A percentile compares a stretch with the other conserved stretches of the same genome.
Evolutionary conservation across 2,329 filamentous ascomycete species (phyloP).

Genomic region (Pochonia chlamydosporia): DNA sequence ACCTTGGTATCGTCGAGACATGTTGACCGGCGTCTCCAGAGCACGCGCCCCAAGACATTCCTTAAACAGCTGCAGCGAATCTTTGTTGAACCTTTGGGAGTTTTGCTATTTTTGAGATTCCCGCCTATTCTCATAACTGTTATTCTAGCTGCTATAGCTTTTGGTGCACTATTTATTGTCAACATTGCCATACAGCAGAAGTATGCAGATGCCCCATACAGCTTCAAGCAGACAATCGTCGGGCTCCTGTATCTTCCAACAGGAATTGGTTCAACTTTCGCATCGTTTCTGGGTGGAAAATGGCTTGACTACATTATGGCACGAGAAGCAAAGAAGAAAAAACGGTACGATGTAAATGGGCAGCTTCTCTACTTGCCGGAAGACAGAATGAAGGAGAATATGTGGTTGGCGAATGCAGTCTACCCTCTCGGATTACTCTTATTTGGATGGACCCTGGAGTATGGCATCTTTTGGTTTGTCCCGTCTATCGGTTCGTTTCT

Average conservation of each 20-base stretch:
- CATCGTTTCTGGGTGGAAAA: conserved; percentile 62
- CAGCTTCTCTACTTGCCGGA: conserved; percentile 66
- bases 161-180: conserved; percentile 68
- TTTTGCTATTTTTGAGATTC: conserved; percentile 67
- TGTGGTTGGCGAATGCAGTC: conserved; percentile 65
- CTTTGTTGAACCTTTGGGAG: conserved; percentile 66
- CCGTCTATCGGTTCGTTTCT: conserved; percentile 62
- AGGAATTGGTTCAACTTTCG: conserved; percentile 65
- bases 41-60: conserved; percentile 45
- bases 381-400: conserved; percentile 78
- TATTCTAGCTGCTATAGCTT: conserved; percentile 68
- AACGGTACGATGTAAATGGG: conserved; percentile 61
- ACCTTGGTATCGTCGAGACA: conserved; percentile 49
- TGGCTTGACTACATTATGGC: conserved; percentile 83
- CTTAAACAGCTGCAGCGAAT: conserved; percentile 52
- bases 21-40: conserved; percentile 57
- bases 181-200: conserved; percentile 72
- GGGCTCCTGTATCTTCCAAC: conserved; percentile 74
- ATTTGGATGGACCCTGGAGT: conserved; percentile 70
- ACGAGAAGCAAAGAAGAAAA: conserved; percentile 64
- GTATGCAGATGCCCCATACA: conserved; percentile 63
- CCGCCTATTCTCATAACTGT: conserved; percentile 70
- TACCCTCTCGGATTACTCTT: conserved; percentile 67
- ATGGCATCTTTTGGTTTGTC: conserved; percentile 60
- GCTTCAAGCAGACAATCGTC: conserved; percentile 61